phyloP scores from a whole-genome alignment of 176 grass and related monocot genomes.

The Cymbopogon citratus region DNA sequence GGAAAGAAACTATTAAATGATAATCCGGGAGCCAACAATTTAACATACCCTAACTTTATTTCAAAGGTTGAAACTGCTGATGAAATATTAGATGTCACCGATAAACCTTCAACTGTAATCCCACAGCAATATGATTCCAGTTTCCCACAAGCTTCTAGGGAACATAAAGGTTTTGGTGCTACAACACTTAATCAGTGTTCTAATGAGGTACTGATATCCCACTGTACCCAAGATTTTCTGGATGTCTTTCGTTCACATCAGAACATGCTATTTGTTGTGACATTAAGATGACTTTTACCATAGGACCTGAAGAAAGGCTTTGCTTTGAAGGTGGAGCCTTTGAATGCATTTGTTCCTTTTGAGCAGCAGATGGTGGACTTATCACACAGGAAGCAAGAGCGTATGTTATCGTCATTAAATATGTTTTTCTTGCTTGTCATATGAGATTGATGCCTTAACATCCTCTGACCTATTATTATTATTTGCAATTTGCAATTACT shows the following conservation, averaged over 20 bases:
- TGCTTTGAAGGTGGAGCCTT: constrained; percentile 43
- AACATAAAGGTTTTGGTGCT: constrained; percentile 3
- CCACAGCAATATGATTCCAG: constrained; percentile 12
- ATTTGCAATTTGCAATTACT: not conserved
- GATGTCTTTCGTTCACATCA: not conserved
- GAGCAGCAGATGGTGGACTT: constrained; percentile 40
- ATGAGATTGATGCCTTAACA: not conserved
- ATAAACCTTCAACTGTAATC: constrained; percentile 10
- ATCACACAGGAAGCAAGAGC: constrained; percentile 27
- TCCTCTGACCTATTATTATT: not conserved
- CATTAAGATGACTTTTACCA: not conserved
- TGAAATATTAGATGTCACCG: not conserved
- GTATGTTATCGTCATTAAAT: constrained; percentile 26
- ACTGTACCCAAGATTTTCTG: not conserved
- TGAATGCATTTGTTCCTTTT: constrained; percentile 28
- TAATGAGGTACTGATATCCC: constrained; percentile 24
- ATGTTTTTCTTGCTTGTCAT: constrained; percentile 1
- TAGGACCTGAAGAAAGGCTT: constrained; percentile 43
- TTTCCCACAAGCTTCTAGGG: not conserved
- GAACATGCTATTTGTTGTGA: not conserved
- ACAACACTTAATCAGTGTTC: constrained; percentile 8
- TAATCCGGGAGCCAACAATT: constrained; percentile 20
- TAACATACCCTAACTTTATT: constrained; percentile 31
- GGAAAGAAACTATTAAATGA: constrained; percentile 1
- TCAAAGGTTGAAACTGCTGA: constrained; percentile 28